phyloP scores from a whole-genome alignment of 495 filamentous ascomycete genomes.

The Daldinia loculata region DNA sequence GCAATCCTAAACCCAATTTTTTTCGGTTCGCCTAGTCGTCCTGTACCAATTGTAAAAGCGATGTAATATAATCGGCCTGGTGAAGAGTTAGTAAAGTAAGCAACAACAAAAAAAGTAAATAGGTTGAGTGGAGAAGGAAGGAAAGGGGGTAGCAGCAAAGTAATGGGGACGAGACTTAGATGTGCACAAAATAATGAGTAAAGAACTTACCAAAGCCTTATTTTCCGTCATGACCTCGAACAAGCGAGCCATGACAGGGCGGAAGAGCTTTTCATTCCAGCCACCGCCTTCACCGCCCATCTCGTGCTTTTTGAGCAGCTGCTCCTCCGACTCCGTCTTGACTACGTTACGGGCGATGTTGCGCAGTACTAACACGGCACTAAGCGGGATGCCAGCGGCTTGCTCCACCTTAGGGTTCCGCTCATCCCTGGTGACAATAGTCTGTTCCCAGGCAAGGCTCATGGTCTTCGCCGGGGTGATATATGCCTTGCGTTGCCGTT shows the following conservation, averaged over 20 bases:
- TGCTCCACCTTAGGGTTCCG: conserved; percentile 65
- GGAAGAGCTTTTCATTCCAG: conserved; percentile 62
- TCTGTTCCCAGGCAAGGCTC: conserved; percentile 66
- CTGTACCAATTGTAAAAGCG: conserved; percentile 45
- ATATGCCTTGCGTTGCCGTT: conserved; percentile 59
- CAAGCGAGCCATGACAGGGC: conserved; percentile 57
- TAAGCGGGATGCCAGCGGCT: conserved; percentile 84
- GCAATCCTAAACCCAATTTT: not conserved
- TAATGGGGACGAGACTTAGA: conserved; percentile 4
- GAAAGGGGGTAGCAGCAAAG: conserved; percentile 23
- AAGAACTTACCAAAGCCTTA: conserved; percentile 54
- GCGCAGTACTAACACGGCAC: conserved; percentile 82
- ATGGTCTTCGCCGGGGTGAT: conserved; percentile 63
- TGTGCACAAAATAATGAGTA: not conserved
- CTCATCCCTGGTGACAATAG: conserved; percentile 74
- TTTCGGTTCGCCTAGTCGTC: conserved; percentile 35
- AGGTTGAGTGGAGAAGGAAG: not conserved
- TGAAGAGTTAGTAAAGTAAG: conserved; percentile 22
- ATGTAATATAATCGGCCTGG: conserved; percentile 44
- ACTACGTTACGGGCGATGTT: conserved; percentile 84
- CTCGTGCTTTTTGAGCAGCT: conserved; percentile 59
- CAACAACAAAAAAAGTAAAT: not conserved
- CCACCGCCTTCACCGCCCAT: conserved; percentile 47
- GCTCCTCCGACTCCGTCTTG: conserved; percentile 63
- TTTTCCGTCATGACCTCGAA: conserved; percentile 66